Evolutionary conservation across 1,284 basidiomycete species (phyloP).

Genomic region (Farysia itapuensis): DNA sequence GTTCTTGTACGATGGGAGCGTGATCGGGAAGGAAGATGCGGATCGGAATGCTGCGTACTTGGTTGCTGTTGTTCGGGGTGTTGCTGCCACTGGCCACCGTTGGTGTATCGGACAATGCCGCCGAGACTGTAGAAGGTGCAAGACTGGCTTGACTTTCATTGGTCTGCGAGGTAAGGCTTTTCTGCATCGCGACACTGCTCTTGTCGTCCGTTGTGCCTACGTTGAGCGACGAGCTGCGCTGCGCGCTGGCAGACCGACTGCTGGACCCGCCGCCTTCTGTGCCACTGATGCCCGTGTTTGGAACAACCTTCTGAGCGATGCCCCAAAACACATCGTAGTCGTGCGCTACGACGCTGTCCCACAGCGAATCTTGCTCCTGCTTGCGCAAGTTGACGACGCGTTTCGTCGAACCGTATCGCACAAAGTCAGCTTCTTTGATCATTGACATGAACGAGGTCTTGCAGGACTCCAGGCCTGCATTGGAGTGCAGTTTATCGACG

Average conservation of each 20-base stretch:
- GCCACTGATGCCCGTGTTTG: slow-evolving; percentile 28
- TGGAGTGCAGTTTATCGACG: slow-evolving; percentile 36
- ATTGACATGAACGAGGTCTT: slow-evolving; percentile 49
- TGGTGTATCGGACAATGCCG: slow-evolving; percentile 18
- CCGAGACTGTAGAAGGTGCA: slow-evolving; percentile 26
- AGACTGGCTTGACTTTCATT: slow-evolving; percentile 29
- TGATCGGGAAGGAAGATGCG: slow-evolving; percentile 82
- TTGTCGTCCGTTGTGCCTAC: not conserved
- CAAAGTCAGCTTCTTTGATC: slow-evolving; percentile 56
- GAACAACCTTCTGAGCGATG: slow-evolving; percentile 78
- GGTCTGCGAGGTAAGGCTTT: slow-evolving; percentile 22
- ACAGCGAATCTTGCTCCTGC: slow-evolving; percentile 49
- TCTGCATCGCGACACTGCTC: slow-evolving; percentile 3
- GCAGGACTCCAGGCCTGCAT: slow-evolving; percentile 34
- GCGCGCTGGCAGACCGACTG: slow-evolving; percentile 6
- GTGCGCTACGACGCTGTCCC: slow-evolving; percentile 65
- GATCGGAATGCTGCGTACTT: slow-evolving; percentile 63
- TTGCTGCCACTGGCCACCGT: not conserved
- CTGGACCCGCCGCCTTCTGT: not conserved
- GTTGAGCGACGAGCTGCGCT: slow-evolving; percentile 14
- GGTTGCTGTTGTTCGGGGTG: slow-evolving; percentile 1
- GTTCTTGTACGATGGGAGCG: slow-evolving; percentile 84
- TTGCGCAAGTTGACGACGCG: slow-evolving; percentile 44
- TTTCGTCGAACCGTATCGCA: slow-evolving; percentile 48
- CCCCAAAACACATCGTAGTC: slow-evolving; percentile 93